phyloP scores from a whole-genome alignment of 2,329 filamentous ascomycete genomes.

The Apiospora malaysiana region DNA sequence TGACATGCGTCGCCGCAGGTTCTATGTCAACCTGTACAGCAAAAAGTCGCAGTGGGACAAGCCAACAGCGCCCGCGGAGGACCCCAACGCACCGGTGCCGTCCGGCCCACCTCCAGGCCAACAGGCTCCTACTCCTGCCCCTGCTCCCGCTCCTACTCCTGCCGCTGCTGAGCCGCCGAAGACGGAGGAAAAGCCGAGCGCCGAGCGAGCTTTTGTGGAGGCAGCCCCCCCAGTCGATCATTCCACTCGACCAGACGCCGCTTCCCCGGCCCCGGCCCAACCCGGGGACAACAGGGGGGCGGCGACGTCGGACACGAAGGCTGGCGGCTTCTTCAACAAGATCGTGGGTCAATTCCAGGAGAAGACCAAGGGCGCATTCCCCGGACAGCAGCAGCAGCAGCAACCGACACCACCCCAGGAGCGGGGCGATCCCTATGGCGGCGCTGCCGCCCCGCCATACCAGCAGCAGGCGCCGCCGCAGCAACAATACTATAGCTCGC shows the following conservation, averaged over 20 bases:
- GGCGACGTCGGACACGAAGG: too few species aligned
- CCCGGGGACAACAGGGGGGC: not conserved
- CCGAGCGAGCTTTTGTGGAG: slow-evolving; percentile 49
- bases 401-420: slow-evolving; percentile 29
- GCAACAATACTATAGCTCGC: slow-evolving; percentile 23
- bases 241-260: slow-evolving; percentile 24
- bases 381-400: slow-evolving; percentile 57
- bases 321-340: not conserved
- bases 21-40: slow-evolving; percentile 88
- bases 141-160: too few species aligned
- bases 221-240: slow-evolving; percentile 70
- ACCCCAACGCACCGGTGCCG: slow-evolving; percentile 50
- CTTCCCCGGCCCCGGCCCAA: slow-evolving; percentile 16
- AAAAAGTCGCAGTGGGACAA: slow-evolving; percentile 91
- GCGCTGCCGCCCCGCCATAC: not conserved
- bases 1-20: slow-evolving; percentile 56
- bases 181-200: slow-evolving; percentile 44
- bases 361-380: slow-evolving; percentile 35
- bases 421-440: too few species aligned
- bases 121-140: too few species aligned
- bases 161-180: too few species aligned
- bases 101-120: slow-evolving; percentile 73
- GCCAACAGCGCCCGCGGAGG: slow-evolving; percentile 72
- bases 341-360: not conserved
- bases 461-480: not conserved